A percentile compares a stretch with the other conserved stretches of the same genome.
Evolutionary conservation across 176 grass and related monocot species (phyloP).

Genomic region (Carex pumila): DNA sequence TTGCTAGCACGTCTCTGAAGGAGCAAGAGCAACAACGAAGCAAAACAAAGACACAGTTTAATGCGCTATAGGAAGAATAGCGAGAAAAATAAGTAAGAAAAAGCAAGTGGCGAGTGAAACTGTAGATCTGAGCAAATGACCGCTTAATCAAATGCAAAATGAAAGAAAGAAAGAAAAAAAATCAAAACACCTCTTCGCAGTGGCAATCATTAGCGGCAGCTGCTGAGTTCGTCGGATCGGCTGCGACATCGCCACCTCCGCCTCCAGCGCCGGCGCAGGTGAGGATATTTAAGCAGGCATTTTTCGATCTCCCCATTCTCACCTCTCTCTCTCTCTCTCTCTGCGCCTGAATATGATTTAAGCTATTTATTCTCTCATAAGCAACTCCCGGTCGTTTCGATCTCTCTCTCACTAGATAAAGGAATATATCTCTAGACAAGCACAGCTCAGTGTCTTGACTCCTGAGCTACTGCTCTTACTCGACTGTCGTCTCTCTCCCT

Average conservation of each 20-base stretch:
- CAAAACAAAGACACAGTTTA: neutral
- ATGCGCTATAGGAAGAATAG: neutral
- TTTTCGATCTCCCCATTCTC: slow-evolving; percentile 26
- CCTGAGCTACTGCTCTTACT: neutral
- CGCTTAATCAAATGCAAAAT: neutral
- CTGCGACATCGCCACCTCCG: slow-evolving; percentile 17
- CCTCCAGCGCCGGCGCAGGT: slow-evolving; percentile 14
- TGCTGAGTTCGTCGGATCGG: slow-evolving; percentile 10
- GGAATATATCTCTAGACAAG: neutral
- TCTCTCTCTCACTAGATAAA: neutral
- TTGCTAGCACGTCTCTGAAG: neutral
- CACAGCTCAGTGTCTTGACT: slow-evolving; percentile 7
- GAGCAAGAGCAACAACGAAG: neutral
- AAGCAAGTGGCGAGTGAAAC: neutral
- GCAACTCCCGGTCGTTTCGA: neutral
- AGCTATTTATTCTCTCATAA: neutral
- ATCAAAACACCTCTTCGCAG: slow-evolving; percentile 7
- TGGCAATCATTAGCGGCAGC: neutral
- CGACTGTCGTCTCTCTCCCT: neutral
- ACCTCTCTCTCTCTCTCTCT: neutral
- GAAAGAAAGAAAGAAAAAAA: neutral
- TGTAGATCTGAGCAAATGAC: slow-evolving; percentile 14
- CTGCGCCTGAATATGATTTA: neutral
- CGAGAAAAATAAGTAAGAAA: neutral
- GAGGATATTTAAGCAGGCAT: slow-evolving; percentile 20